Evolutionary conservation across 2,329 filamentous ascomycete genomes (phyloP).

Genomic region (Curvularia verruculosa): DNA sequence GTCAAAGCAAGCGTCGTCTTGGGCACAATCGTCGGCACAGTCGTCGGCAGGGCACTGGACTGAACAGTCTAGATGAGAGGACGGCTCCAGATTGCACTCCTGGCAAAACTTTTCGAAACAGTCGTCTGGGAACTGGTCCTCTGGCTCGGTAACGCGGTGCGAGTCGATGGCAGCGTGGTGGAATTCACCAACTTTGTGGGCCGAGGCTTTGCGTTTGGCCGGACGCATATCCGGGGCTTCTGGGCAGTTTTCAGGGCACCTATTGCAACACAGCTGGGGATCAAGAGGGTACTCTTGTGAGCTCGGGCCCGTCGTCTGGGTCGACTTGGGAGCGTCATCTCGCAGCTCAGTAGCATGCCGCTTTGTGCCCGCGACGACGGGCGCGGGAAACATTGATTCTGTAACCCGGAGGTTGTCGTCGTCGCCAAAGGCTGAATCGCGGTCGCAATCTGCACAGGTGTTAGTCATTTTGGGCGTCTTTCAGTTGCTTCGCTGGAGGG

Average conservation of each 20-base stretch:
- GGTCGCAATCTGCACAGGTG: conserved; percentile 34
- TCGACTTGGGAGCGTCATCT: conserved; percentile 20
- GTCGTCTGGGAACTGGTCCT: conserved; percentile 43
- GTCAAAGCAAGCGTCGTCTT: conserved; percentile 45
- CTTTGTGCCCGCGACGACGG: conserved; percentile 42
- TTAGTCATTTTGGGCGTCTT: conserved; percentile 38
- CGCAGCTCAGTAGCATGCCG: conserved; percentile 35
- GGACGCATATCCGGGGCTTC: conserved; percentile 32
- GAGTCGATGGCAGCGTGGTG: conserved; percentile 30
- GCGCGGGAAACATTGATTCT: conserved; percentile 38
- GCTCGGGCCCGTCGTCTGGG: conserved; percentile 21
- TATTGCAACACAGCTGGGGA: conserved; percentile 32
- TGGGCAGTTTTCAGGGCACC: conserved; percentile 34
- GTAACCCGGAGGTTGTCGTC: conserved; percentile 34
- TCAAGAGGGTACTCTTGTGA: conserved; percentile 17
- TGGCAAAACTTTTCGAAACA: conserved; percentile 47
- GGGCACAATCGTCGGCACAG: conserved; percentile 38
- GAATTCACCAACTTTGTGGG: conserved; percentile 39
- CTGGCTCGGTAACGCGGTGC: conserved; percentile 22
- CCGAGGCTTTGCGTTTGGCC: conserved; percentile 43
- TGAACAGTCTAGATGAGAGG: conserved; percentile 29
- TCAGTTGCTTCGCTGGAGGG: conserved; percentile 1
- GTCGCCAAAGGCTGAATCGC: conserved; percentile 42
- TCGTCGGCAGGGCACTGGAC: conserved; percentile 40
- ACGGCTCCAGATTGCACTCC: conserved; percentile 40